These are phyloP conservation scores for Monosporozyma aerobia DNA, from an alignment of 805 yeast genomes.

Conservation along the genomic window DNA sequence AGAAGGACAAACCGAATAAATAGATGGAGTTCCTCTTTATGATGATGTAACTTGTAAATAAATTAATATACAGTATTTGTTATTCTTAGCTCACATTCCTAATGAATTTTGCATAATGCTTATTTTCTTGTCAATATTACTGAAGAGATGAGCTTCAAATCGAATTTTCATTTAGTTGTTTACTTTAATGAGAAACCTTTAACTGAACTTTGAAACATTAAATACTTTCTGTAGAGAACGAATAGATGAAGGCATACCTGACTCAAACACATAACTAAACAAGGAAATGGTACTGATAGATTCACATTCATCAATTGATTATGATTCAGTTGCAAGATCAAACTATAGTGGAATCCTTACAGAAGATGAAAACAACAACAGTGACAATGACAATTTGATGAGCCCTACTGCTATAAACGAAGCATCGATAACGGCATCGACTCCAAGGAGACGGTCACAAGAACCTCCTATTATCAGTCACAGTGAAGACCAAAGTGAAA, in stretches of 20 bases:
- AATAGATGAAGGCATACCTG: neutral
- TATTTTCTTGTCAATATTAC: neutral
- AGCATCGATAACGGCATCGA: neutral
- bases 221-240: neutral
- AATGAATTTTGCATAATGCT: neutral
- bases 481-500: neutral
- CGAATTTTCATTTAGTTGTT: neutral
- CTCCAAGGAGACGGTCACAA: neutral
- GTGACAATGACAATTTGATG: neutral
- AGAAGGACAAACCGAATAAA: conserved; percentile 21
- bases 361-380: neutral
- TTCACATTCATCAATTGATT: neutral
- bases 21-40: neutral
- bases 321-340: neutral
- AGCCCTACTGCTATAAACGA: neutral
- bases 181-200: neutral
- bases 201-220: neutral
- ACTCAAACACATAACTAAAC: neutral
- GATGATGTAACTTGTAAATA: neutral
- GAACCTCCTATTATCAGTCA: neutral
- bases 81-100: neutral
- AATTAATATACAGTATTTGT: neutral
- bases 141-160: neutral
- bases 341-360: neutral
- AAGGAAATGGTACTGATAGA: neutral